Percentiles rank a stretch among this genome's conserved stretches.
These are phyloP conservation scores for Macrolepiota albuminosa DNA, from an alignment of 768 basidiomycete species.

Conservation along the genomic window DNA sequence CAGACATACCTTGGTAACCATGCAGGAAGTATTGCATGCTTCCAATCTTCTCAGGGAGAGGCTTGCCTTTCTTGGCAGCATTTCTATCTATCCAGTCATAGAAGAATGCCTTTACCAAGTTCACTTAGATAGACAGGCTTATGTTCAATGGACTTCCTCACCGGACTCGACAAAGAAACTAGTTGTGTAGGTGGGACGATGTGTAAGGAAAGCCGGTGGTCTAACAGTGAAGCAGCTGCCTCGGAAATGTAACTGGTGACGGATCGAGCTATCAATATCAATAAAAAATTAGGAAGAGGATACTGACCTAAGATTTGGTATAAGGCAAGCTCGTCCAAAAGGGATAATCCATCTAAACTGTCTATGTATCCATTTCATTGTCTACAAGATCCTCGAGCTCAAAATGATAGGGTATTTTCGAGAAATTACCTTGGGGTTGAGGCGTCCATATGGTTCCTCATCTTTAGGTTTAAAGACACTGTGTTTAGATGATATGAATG, in stretches of 20 bases:
- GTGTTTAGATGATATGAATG: neutral
- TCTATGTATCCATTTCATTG: constrained; percentile 86
- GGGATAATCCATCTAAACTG: constrained; percentile 89
- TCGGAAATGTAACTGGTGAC: constrained; percentile 74
- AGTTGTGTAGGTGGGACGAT: constrained; percentile 87
- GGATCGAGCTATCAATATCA: neutral
- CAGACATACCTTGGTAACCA: constrained; percentile 62
- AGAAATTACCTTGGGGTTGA: constrained; percentile 72
- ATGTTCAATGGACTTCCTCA: constrained; percentile 23
- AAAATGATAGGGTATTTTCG: neutral
- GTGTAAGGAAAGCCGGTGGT: constrained; percentile 63
- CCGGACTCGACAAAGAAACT: constrained; percentile 75
- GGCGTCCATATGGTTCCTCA: constrained; percentile 82
- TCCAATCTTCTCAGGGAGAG: constrained; percentile 83
- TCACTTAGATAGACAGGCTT: neutral
- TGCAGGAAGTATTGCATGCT: constrained; percentile 88
- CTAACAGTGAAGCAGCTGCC: constrained; percentile 83
- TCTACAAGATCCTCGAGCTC: constrained; percentile 35
- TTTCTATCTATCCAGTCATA: constrained; percentile 89
- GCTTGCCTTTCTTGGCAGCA: constrained; percentile 78
- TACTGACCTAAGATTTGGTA: constrained; percentile 77
- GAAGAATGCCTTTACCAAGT: constrained; percentile 65
- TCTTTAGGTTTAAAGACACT: constrained; percentile 93
- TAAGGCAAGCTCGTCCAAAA: constrained; percentile 84
- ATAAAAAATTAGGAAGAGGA: neutral